These are phyloP conservation scores for Myrmaecium sp. DNA, from an alignment of 2,329 filamentous ascomycete species.

Conservation along the genomic window DNA sequence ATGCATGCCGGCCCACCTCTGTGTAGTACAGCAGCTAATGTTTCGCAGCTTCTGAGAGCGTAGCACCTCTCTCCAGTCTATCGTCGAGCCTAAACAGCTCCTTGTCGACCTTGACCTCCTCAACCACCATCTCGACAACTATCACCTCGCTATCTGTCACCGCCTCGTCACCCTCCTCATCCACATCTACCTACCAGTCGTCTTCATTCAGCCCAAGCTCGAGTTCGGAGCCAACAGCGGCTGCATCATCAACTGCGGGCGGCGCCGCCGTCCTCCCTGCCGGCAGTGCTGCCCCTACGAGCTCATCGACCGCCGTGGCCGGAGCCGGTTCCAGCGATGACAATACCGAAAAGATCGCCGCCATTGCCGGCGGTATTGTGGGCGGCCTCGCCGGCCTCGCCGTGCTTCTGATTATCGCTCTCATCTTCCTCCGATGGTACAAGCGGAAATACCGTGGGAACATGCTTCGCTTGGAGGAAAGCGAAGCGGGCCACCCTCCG, in stretches of 20 bases:
- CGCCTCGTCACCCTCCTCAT: conserved; percentile 4
- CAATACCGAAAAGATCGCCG: conserved; percentile 13
- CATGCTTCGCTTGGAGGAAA: conserved; percentile 15
- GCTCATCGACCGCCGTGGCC: conserved; percentile 4
- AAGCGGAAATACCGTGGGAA: conserved; percentile 18
- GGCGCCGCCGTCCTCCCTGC: conserved; percentile 6
- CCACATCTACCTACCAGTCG: conserved; percentile 6
- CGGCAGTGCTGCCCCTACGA: conserved; percentile 7
- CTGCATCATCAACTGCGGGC: conserved; percentile 4
- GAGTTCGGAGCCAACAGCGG: conserved; percentile 3
- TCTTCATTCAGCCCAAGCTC: conserved; percentile 1
- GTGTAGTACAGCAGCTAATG: conserved; percentile 4
- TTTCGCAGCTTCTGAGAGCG: not conserved
- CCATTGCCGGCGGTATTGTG: conserved; percentile 44
- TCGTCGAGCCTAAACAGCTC: conserved; percentile 4
- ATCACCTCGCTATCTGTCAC: conserved; percentile 6
- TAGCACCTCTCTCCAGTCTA: conserved; percentile 3
- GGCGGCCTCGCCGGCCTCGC: conserved; percentile 42
- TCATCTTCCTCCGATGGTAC: conserved; percentile 37
- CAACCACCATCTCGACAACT: conserved; percentile 5
- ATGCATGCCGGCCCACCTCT: conserved; percentile 1
- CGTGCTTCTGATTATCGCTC: conserved; percentile 30
- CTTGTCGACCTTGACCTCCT: conserved; percentile 6
- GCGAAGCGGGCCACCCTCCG: no score
- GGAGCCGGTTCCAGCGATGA: conserved; percentile 4